phyloP scores from a whole-genome alignment of 345 rosid species.

The Salix exigua region DNA sequence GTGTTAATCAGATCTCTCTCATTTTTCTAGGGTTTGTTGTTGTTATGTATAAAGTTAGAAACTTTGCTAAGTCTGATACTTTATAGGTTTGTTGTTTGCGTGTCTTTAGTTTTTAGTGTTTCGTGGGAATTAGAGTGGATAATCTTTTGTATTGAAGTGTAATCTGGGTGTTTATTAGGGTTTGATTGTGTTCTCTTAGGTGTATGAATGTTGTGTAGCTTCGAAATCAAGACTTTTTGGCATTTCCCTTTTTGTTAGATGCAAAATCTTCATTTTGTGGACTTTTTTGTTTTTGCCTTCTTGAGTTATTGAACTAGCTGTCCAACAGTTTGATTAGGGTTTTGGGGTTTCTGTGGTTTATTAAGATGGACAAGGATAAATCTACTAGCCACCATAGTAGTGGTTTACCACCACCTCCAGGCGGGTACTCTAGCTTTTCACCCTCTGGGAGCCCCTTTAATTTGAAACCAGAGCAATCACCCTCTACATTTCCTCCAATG shows the following conservation, averaged over 20 bases:
- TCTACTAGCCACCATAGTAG: conserved; percentile 41
- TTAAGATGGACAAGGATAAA: conserved; percentile 73
- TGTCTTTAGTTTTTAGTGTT: background rate
- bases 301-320: background rate
- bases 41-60: background rate
- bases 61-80: background rate
- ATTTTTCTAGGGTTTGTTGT: background rate
- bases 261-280: background rate
- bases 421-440: conserved; percentile 52
- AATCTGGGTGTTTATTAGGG: background rate
- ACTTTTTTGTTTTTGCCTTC: background rate
- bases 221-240: background rate
- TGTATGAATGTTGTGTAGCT: background rate
- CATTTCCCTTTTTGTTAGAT: background rate
- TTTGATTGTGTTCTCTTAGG: background rate
- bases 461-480: conserved; percentile 50
- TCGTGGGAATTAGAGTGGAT: background rate
- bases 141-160: background rate
- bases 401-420: conserved; percentile 55
- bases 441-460: conserved; percentile 38
- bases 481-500: conserved; percentile 40
- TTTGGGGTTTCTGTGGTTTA: conserved; percentile 6
- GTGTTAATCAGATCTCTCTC: conserved; percentile 6
- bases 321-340: background rate
- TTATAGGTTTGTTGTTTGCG: background rate